Evolutionary conservation across 768 basidiomycete genomes (phyloP).

Genomic region (Hericium erinaceus): DNA sequence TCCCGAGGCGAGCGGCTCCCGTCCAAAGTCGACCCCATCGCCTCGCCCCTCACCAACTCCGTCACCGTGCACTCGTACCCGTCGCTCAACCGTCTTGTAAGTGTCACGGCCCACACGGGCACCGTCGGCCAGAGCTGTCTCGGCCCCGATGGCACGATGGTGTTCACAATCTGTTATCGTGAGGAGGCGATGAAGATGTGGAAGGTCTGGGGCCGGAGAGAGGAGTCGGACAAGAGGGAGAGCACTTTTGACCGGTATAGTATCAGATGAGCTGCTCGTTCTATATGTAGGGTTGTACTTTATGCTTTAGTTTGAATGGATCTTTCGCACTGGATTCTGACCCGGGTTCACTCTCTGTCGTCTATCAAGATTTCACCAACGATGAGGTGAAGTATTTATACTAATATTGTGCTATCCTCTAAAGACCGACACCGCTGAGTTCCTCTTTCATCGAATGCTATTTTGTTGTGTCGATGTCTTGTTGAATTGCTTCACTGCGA

Average conservation of each 20-base stretch:
- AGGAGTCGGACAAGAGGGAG: conserved; percentile 7
- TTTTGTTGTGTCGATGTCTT: neutral
- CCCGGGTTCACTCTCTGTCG: neutral
- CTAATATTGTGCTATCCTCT: neutral
- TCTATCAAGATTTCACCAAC: neutral
- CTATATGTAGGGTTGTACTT: neutral
- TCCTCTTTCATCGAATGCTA: neutral
- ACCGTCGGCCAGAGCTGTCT: conserved; percentile 53
- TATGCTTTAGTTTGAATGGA: neutral
- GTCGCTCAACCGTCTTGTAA: conserved; percentile 39
- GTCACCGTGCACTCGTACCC: conserved; percentile 48
- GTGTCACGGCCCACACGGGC: conserved; percentile 46
- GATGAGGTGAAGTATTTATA: neutral
- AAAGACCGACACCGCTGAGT: neutral
- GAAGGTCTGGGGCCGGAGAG: conserved; percentile 43
- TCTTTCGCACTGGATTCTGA: neutral
- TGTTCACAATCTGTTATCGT: conserved; percentile 54
- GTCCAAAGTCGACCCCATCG: conserved; percentile 4
- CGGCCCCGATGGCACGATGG: conserved; percentile 49
- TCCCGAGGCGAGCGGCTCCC: conserved; percentile 9
- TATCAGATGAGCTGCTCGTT: conserved; percentile 5
- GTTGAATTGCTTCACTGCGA: too few relatives aligned
- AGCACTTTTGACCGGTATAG: conserved; percentile 13
- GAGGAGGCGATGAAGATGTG: conserved; percentile 71
- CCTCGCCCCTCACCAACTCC: conserved; percentile 28